Evolutionary conservation across 768 basidiomycete genomes (phyloP), one percentile per base, ranked within the genome.

Genomic region (Cytidiella melzeri): DNA sequence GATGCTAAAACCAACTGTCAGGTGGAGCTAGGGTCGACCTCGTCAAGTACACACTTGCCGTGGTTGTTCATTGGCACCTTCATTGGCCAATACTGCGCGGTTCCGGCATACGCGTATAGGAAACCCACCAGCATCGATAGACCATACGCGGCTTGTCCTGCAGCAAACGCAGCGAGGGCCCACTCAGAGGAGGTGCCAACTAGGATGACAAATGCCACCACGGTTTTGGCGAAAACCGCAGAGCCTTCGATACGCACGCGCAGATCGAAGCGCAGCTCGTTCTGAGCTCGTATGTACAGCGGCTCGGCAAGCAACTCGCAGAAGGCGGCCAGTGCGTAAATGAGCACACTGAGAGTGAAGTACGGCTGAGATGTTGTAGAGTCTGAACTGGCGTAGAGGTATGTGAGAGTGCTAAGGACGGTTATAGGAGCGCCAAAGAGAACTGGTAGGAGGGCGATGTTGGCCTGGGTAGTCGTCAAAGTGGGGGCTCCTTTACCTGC

Each of bases 211-310:
- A 96, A 84, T 0, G 92, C 92, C 9, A 73, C 69, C 7, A 87
- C 45, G 1, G 91, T 83, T 67, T 91, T 92, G 40, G 67, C 55
- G 9, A 84, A 78, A 6, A 96, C 84, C 18, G 85, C 93, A 2
- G 77, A 66, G 2, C 92, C 96, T 69, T 99, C 95, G 2, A 92
- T 90, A 38, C 78, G 76, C 0, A 97, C 86, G 26, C 96, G 77
- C 7, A 87, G 68, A 21, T 74, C 68, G 25, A 92, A 84, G 46
- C 76, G 73, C 19, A 86, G 71, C 52, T 86, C 76, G 83, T 84
- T 59, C 79, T 88, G 60, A n/a, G 64, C 45, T 26, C 56, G 57
- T 45, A 63, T 73, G 53, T 67, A 66, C 28, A 66, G 54, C 1
- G 93, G 93, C 65, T 97, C 95, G 38, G 83, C 80, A 49, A 81